These are phyloP conservation scores for Boletellus deceptivus DNA, from an alignment of 1,284 basidiomycete species.

Conservation along the genomic window DNA sequence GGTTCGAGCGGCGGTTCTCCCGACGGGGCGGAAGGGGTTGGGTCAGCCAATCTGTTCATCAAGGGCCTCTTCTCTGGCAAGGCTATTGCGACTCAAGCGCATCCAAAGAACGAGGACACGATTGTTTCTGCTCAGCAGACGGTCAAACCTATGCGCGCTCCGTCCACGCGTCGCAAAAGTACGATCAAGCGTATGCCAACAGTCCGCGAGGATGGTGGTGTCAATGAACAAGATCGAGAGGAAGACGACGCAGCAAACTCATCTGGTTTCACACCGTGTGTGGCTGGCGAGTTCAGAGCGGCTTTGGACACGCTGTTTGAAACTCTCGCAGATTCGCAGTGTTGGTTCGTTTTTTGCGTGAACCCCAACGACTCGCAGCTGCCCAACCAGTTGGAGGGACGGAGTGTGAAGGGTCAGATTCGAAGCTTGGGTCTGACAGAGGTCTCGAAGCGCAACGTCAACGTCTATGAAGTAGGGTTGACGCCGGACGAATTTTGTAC, in stretches of 20 bases:
- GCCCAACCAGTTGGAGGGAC: conserved; percentile 90
- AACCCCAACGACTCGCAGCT: conserved; percentile 95
- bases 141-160: conserved; percentile 89
- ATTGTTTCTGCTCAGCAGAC: conserved; percentile 93
- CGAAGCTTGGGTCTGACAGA: conserved; percentile 79
- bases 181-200: conserved; percentile 63
- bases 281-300: conserved; percentile 84
- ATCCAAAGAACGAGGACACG: conserved; percentile 90
- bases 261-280: conserved; percentile 55
- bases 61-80: conserved; percentile 86
- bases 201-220: conserved; percentile 50
- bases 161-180: conserved; percentile 80
- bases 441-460: conserved; percentile 67
- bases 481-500: conserved; percentile 86
- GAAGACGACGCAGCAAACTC: conserved; percentile 43
- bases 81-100: conserved; percentile 86
- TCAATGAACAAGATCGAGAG: conserved; percentile 54
- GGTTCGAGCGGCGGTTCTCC: conserved; percentile 46
- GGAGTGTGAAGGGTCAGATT: conserved; percentile 90
- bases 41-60: conserved; percentile 88
- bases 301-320: conserved; percentile 80
- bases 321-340: conserved; percentile 86
- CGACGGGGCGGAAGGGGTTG: conserved; percentile 59
- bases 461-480: conserved; percentile 82
- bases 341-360: conserved; percentile 91